Conservation (phyloP, 2,329 filamentous ascomycete species). For the Paraphoma sp. region DNA sequence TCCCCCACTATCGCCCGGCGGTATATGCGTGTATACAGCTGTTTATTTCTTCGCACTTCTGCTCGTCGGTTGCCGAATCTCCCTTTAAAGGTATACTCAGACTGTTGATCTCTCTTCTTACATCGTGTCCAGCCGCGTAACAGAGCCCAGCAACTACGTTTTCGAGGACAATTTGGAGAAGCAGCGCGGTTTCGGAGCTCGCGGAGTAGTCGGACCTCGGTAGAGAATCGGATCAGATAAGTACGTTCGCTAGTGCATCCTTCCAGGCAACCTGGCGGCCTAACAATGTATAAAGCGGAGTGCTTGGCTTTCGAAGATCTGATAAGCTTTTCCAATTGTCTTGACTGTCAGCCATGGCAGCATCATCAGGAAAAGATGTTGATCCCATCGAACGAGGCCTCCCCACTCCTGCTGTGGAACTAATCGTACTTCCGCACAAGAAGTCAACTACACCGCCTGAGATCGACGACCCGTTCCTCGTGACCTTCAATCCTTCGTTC, state of each 20-base stretch:
- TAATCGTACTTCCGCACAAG: background rate
- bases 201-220: background rate
- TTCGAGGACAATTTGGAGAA: too few species aligned
- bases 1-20: too few species aligned
- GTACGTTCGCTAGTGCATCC: background rate
- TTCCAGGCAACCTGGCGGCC: background rate
- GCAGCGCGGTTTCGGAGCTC: background rate
- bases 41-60: too few species aligned
- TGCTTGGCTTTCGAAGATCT: background rate
- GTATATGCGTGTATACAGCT: too few species aligned
- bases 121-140: too few species aligned
- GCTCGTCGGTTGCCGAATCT: too few species aligned
- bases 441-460: background rate
- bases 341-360: background rate
- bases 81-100: too few species aligned
- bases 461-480: conserved; percentile 23
- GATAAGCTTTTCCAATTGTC: background rate
- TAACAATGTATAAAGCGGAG: background rate
- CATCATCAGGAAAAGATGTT: background rate
- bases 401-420: background rate
- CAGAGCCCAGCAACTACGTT: too few species aligned
- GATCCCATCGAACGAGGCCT: background rate
- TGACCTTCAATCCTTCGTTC: conserved; percentile 15
- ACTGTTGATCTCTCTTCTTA: too few species aligned
- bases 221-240: background rate